Evolutionary conservation across 2,329 filamentous ascomycete genomes (phyloP).

Genomic region (Alternaria dauci): DNA sequence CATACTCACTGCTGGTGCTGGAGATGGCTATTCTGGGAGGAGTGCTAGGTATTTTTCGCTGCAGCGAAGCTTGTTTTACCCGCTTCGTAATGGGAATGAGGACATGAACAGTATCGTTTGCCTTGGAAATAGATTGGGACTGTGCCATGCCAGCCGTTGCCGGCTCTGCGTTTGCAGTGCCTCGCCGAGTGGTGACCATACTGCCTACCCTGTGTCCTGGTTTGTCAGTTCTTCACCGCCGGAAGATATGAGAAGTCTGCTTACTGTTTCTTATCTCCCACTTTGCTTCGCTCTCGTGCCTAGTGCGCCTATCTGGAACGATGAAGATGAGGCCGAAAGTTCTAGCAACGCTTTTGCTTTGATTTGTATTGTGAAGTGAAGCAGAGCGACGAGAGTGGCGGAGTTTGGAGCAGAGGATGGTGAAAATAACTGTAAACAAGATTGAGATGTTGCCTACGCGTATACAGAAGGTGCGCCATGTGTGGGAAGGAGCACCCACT

Average conservation of each 20-base stretch:
- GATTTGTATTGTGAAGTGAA: neutral
- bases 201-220: neutral
- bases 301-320: neutral
- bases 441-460: slow-evolving; percentile 13
- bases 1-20: slow-evolving; percentile 14
- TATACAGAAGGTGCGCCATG: slow-evolving; percentile 22
- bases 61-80: neutral
- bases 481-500: slow-evolving; percentile 20
- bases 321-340: neutral
- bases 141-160: neutral
- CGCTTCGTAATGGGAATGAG: neutral
- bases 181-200: slow-evolving; percentile 23
- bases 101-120: slow-evolving; percentile 3
- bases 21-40: neutral
- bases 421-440: slow-evolving; percentile 8
- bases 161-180: slow-evolving; percentile 13
- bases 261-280: neutral
- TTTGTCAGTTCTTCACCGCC: neutral
- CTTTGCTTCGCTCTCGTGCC: neutral
- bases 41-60: neutral
- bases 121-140: neutral
- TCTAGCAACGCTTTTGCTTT: neutral
- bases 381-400: neutral
- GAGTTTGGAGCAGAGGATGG: neutral
- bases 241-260: neutral